Evolutionary conservation across 2,329 filamentous ascomycete genomes (phyloP), one percentile per base, ranked within the genome.

Genomic region (Apiospora rasikravindrae): DNA sequence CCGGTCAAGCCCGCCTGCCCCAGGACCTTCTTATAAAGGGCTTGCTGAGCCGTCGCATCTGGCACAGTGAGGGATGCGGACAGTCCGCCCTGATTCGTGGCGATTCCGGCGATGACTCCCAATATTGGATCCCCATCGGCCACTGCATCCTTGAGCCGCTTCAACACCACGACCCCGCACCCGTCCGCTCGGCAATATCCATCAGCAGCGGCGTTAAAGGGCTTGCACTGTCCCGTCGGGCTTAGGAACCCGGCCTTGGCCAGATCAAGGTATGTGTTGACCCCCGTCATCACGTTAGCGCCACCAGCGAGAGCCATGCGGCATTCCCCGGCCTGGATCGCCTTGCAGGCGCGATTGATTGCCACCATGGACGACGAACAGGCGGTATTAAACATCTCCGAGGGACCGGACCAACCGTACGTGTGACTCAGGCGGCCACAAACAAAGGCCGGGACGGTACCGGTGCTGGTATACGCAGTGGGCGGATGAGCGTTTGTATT

Each of bases 171-270:
- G 7, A 84, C 79, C 0, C 82, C 87, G 42, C 84, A 81, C 11
- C 82, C 87, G 69, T 90, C 88, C 2, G 81, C 86, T 19, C 88
- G 84, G 73, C 86, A 88, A 73, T 89, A 90, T 6, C 88, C 88
- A 76, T 88, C 85, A 5, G 87, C 88, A 33, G 77, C 78, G 22
- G 81, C 80, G 70, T 87, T 85, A 57, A 84, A 88, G 2, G 84
- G 82, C 68, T 87, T 87, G 73, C 88, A 89, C 14, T 83, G 79
- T 0, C 86, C 85, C 1, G 82, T 84, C 0, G 80, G 79, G 24
- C 82, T 85, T 0, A 87, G 75, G 70, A 87, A 86, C 4, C 78
- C 77, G 0, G 80, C 85, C 2, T 57, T 74, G 11, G 71, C 74
- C 6, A 79, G 73, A 67, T 79, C 77, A 24, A 76, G 74, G 37